Base-by-base conservation (phyloP, 2,329 filamentous ascomycete genomes). In the Talaromyces sp. region DNA sequence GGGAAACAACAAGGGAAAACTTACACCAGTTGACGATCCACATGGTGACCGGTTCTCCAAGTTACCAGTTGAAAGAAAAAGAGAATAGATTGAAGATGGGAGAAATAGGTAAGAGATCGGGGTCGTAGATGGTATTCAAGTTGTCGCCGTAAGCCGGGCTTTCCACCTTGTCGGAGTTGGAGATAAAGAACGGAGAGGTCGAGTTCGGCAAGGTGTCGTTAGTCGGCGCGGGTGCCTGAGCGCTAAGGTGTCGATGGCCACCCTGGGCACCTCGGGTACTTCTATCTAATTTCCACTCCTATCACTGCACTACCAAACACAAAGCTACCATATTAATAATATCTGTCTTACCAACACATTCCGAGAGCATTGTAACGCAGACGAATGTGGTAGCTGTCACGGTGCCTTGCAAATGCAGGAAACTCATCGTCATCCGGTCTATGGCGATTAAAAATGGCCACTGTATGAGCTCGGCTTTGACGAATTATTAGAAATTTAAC, bases 1-100 rank as follows among this genome's bases (percentile, higher is more conserved):
- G 57, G 43, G 48, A 56, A n/a, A 43, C 41, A 35, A 11, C 43
- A 46, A 59, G 50, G 38, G 43, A 59, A 53, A 55, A 78, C 81
- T 68, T 91, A 95, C 91, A 95, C 91, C 92, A 96, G 85, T 93
- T 92, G 75, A 96, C 80, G 77, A 96, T 89, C 91, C 91, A 96
- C 92, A 96, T 96, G 65, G 72, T 82, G 78, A 67, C 66, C 62
- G 63, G 35, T 53, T 50, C 50, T 29, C 9, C 12, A 14, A 50
- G 26, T 11, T 26, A 46, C 29, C 29, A 31, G 38, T 32, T 17
- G 21, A 27, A 59, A 59, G 31, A 50, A 56, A 50, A 26, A 55
- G 8, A n/a, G 52, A 26, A 31, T 35, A 14, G 31, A 55, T 46
- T 1, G 7, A 24, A 17, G n/a, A 21, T 3, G n/a, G 21, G 0